Percentiles rank a stretch among this genome's conserved stretches.
Conservation (phyloP, 805 yeast genomes). For the Candida orba region DNA sequence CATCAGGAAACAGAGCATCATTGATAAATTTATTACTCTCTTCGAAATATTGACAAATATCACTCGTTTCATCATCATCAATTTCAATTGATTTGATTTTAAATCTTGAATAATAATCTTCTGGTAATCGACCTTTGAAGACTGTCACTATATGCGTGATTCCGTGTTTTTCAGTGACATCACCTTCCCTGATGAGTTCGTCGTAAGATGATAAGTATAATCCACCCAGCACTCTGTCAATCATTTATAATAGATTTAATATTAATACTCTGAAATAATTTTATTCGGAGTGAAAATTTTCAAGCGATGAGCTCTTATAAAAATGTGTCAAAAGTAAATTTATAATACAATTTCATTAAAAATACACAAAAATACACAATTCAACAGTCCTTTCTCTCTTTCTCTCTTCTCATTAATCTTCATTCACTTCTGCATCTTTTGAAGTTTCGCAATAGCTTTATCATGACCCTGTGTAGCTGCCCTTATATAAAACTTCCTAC, state of each 20-base stretch:
- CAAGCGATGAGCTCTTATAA: too few species aligned
- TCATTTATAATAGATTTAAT: background rate
- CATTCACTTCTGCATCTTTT: background rate
- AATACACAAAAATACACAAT: too few species aligned
- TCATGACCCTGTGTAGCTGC: conserved; percentile 61
- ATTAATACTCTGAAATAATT: too few species aligned
- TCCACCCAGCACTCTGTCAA: conserved; percentile 68
- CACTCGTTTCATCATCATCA: conserved; percentile 63
- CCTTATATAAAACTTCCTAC: conserved; percentile 42
- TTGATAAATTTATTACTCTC: conserved; percentile 62
- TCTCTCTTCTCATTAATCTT: too few species aligned
- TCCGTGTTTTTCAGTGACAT: conserved; percentile 42
- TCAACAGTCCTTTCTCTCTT: too few species aligned
- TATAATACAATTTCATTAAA: too few species aligned
- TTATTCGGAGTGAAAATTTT: too few species aligned
- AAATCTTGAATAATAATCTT: conserved; percentile 39
- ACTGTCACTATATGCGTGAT: conserved; percentile 72
- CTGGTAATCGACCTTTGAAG: conserved; percentile 56
- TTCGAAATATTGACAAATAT: conserved; percentile 58
- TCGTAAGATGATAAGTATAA: conserved; percentile 69
- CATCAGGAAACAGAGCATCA: conserved; percentile 45
- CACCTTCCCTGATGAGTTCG: conserved; percentile 49
- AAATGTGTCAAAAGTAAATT: too few species aligned
- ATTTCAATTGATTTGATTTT: conserved; percentile 53
- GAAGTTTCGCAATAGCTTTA: conserved; percentile 37